Evolutionary conservation across 768 basidiomycete species (phyloP).

Genomic region (Sistotremastrum niveocremeum): DNA sequence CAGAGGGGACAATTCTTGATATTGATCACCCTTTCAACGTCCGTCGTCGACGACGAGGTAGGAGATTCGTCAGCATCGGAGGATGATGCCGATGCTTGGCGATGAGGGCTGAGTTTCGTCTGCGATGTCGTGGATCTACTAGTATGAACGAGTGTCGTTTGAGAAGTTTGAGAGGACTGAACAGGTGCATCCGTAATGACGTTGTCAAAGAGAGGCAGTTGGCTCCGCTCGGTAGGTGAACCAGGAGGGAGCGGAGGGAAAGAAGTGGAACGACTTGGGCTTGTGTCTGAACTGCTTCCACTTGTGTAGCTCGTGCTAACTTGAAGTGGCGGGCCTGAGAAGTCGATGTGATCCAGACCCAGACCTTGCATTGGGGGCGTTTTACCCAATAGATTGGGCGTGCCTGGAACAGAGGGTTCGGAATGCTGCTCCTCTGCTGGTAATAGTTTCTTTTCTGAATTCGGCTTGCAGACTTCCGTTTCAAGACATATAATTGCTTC

Average conservation of each 20-base stretch:
- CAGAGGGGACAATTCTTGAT: conserved; percentile 91
- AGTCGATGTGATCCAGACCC: conserved; percentile 44
- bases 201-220: conserved; percentile 27
- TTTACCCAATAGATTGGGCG: conserved; percentile 29
- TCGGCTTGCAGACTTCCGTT: conserved; percentile 60
- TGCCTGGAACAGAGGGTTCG: conserved; percentile 37
- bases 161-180: too few relatives aligned
- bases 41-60: conserved; percentile 8
- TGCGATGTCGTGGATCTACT: background rate
- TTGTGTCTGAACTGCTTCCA: conserved; percentile 7
- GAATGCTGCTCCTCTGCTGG: conserved; percentile 32
- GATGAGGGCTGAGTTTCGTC: background rate
- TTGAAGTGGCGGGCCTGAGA: conserved; percentile 38
- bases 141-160: too few relatives aligned
- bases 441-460: conserved; percentile 55
- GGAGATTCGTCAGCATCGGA: conserved; percentile 16
- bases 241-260: conserved; percentile 9
- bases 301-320: conserved; percentile 15
- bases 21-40: conserved; percentile 82
- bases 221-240: conserved; percentile 32
- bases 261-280: background rate
- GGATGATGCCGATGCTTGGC: conserved; percentile 10
- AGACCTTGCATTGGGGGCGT: conserved; percentile 12
- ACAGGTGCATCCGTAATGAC: background rate
- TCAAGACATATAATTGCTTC: conserved; percentile 82